Conservation (phyloP, 1,284 basidiomycete genomes). For the Irpex sp. region DNA sequence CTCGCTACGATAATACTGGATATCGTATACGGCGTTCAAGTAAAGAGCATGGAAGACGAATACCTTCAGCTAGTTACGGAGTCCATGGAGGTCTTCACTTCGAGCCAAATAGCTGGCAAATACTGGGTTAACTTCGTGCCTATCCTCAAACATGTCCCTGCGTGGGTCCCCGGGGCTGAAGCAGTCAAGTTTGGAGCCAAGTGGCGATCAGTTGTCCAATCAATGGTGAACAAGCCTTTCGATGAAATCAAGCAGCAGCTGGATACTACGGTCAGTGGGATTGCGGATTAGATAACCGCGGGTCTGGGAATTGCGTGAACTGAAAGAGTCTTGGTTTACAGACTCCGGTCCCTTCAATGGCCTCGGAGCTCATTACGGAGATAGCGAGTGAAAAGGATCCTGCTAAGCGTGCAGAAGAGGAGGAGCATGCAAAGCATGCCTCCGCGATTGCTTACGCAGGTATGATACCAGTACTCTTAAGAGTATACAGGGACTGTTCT, state of each 20-base stretch:
- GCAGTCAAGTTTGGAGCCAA: slow-evolving; percentile 19
- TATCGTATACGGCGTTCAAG: slow-evolving; percentile 27
- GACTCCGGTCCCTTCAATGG: not conserved
- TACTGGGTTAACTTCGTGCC: not conserved
- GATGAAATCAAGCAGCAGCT: slow-evolving; percentile 16
- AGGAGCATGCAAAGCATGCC: not conserved
- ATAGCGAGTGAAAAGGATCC: not conserved
- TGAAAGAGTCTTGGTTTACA: not conserved
- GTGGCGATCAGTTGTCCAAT: slow-evolving; percentile 17
- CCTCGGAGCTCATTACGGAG: not conserved
- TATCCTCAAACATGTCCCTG: slow-evolving; percentile 21
- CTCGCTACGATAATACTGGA: slow-evolving; percentile 25
- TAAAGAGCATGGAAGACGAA: slow-evolving; percentile 9
- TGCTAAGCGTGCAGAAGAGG: not conserved
- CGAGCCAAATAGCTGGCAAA: not conserved
- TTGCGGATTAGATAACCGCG: not conserved
- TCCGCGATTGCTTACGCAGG: slow-evolving; percentile 1
- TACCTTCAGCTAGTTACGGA: not conserved
- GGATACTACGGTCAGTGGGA: slow-evolving; percentile 15
- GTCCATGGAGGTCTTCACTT: not conserved
- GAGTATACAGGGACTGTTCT: not conserved
- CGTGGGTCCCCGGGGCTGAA: slow-evolving; percentile 27
- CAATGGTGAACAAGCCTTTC: slow-evolving; percentile 20
- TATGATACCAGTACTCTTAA: slow-evolving; percentile 10
- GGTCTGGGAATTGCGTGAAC: not conserved